These are phyloP conservation scores for Suillus decipiens DNA, from an alignment of 768 basidiomycete genomes.

Conservation along the genomic window DNA sequence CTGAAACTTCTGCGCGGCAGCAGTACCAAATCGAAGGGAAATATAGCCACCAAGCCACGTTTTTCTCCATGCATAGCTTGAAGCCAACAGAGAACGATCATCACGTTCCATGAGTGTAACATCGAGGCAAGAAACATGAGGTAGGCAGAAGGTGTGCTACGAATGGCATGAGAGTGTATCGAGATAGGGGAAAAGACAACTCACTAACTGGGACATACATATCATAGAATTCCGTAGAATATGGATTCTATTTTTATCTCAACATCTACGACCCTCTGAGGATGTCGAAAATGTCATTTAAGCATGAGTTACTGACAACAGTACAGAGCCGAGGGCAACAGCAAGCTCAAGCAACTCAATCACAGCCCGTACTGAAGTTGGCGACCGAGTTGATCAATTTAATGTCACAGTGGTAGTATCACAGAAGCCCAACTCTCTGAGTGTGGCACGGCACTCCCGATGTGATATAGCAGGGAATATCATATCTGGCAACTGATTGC, in stretches of 20 bases:
- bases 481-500: not conserved
- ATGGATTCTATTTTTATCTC: not conserved
- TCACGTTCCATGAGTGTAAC: not conserved
- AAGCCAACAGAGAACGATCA: not conserved
- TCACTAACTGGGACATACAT: not conserved
- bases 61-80: not conserved
- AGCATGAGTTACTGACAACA: not conserved
- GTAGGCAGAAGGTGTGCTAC: not conserved
- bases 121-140: slow-evolving; percentile 6
- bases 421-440: slow-evolving; percentile 3
- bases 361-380: not conserved
- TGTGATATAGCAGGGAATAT: not conserved
- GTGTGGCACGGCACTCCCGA: not conserved
- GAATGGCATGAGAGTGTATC: not conserved
- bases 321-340: not conserved
- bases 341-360: not conserved
- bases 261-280: not conserved
- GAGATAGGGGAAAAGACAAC: not conserved
- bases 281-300: not conserved
- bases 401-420: not conserved
- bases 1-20: slow-evolving; percentile 7
- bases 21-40: not conserved
- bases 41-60: not conserved
- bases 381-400: not conserved
- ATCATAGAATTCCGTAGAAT: not conserved